Percentiles rank a stretch among this genome's conserved stretches.
Evolutionary conservation across 352 stramenopile species (phyloP).

Genomic region (Pythium grandisporangium): DNA sequence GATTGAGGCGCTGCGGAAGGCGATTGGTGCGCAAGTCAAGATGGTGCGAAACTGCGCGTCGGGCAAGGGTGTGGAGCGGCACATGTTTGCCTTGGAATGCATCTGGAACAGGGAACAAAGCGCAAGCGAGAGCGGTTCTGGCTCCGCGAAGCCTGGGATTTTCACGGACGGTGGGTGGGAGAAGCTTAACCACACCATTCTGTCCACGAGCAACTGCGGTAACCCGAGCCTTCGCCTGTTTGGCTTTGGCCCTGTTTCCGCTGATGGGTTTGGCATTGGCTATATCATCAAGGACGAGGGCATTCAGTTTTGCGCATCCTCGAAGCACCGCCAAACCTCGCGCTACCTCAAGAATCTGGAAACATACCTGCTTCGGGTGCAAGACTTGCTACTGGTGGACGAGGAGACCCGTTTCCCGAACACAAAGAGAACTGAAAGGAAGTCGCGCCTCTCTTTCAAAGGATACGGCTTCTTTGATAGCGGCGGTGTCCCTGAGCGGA

Average conservation of each 20-base stretch:
- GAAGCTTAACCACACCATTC: conserved; percentile 90
- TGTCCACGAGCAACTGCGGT: conserved; percentile 95
- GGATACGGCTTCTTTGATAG: conserved; percentile 78
- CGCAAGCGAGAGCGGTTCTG: conserved; percentile 9
- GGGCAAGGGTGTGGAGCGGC: conserved; percentile 90
- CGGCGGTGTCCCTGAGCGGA: conserved; percentile 5
- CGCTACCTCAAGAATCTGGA: conserved; percentile 82
- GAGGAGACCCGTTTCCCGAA: conserved; percentile 72
- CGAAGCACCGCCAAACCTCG: conserved; percentile 72
- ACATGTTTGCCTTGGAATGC: conserved; percentile 92
- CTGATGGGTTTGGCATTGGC: conserved; percentile 94
- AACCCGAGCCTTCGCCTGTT: conserved; percentile 93
- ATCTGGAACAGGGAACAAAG: conserved; percentile 64
- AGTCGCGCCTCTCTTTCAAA: conserved; percentile 38
- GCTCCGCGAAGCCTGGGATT: conserved; percentile 48
- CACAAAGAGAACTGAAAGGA: conserved; percentile 39
- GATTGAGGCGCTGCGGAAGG: conserved; percentile 75
- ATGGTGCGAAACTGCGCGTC: conserved; percentile 84
- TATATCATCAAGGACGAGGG: conserved; percentile 97
- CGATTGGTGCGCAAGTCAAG: conserved; percentile 82
- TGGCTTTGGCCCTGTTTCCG: conserved; percentile 90
- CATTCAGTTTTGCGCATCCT: conserved; percentile 84
- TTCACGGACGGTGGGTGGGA: conserved; percentile 87
- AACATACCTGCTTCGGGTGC: conserved; percentile 64
- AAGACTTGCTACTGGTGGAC: conserved; percentile 72